phyloP scores from a whole-genome alignment of 2,329 filamentous ascomycete genomes.

The Allantophomopsis cytisporea region DNA sequence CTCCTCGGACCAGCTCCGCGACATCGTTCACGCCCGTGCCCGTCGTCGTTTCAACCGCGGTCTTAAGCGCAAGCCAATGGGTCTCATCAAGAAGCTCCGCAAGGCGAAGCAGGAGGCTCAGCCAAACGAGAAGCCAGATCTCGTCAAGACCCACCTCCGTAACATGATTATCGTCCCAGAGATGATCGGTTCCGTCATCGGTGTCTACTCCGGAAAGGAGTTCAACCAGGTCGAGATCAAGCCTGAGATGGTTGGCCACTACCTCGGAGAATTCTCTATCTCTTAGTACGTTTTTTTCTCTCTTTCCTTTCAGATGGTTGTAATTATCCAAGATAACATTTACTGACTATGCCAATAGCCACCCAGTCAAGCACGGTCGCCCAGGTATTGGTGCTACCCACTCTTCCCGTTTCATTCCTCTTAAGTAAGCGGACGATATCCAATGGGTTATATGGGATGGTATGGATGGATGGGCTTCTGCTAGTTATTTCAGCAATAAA shows the following conservation, averaged over 20 bases:
- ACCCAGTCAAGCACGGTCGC: constrained; percentile 99
- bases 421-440: constrained; percentile 59
- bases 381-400: constrained; percentile 99
- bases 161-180: constrained; percentile 99
- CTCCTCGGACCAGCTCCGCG: constrained; percentile 93
- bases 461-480: constrained; percentile 1
- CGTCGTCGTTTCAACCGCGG: constrained; percentile 99
- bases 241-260: constrained; percentile 99
- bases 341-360: constrained; percentile 52
- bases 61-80: constrained; percentile 99
- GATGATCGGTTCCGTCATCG: constrained; percentile 98
- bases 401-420: constrained; percentile 99
- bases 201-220: constrained; percentile 99
- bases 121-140: constrained; percentile 99
- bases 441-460: constrained; percentile 8
- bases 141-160: constrained; percentile 98
- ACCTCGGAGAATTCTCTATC: constrained; percentile 98
- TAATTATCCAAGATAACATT: background rate
- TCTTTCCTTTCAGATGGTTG: background rate
- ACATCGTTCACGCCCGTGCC: constrained; percentile 98
- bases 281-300: constrained; percentile 94
- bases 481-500: constrained; percentile 4
- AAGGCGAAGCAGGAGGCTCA: constrained; percentile 98
- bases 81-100: constrained; percentile 99
- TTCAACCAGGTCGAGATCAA: constrained; percentile 99